Base-by-base conservation (phyloP, 148 eudicot species). In the Arctostaphylos glauca region DNA sequence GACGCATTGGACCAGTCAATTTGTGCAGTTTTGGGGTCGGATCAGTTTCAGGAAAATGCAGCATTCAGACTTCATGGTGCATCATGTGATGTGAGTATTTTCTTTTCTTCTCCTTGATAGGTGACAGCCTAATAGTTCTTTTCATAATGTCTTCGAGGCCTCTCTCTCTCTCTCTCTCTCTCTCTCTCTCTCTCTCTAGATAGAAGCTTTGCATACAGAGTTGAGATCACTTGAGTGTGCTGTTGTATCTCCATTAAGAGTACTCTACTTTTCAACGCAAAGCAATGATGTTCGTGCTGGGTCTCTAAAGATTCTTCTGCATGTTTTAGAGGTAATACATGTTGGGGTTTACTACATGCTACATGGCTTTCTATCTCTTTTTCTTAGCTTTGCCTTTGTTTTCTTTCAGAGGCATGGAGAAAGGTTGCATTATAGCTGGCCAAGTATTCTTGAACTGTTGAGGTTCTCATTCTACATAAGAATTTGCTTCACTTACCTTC, bases 1-100 rank as follows among this genome's bases (percentile, higher is more conserved):
- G 94, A 91, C 86, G 99, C 99, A 59, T 82, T 96, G 81, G 99
- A 96, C 87, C 92, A 89, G 87, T 94, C 97, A 80, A 92, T 96
- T 72, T 94, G 90, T 89, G 95, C 99, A 85, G 97, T 96, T 83
- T 84, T 96, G 82, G 98, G 95, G 81, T 96, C 99, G 48, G 91
- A 93, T 81, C 92, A 87, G 83, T 91, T 94, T 88, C 91, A 88
- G 91, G 91, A 89, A 67, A 83, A 85, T 82, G 70, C 85, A 67
- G 79, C 89, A 60, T 73, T 90, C 6, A 85, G 87, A 81, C 84
- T 84, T 18, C 60, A 84, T 85, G 88, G 83, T 76, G 86, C 85
- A 77, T 86, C 92, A 47, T 82, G 81, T 74, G 84, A 93, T 77
- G 92, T 91, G 79, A 85, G 90, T 83, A 43, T 58, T 80, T 3